Conservation (phyloP, 805 yeast species). For the Sugiyamaella boreocaroliniensis region DNA sequence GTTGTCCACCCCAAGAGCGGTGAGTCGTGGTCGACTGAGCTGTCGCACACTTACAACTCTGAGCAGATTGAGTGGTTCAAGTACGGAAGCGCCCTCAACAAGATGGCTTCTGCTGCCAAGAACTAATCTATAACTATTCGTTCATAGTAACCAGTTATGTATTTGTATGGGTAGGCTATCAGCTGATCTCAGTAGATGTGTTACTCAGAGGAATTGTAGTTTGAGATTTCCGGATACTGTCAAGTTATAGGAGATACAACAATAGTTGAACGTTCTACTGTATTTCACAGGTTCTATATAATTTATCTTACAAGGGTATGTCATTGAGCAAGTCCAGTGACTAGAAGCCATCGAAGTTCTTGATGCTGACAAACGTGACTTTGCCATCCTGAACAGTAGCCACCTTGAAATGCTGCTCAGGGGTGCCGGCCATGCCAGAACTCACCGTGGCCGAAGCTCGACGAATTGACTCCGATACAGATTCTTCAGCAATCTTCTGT, state of each 20-base stretch:
- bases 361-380: constrained; percentile 24
- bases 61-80: constrained; percentile 99
- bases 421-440: constrained; percentile 15
- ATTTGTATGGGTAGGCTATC: background rate
- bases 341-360: constrained; percentile 20
- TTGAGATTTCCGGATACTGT: background rate
- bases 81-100: constrained; percentile 98
- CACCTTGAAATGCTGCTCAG: constrained; percentile 26
- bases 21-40: constrained; percentile 77
- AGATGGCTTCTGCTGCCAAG: constrained; percentile 53
- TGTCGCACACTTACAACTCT: constrained; percentile 90
- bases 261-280: background rate
- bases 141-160: background rate
- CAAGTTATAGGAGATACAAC: too few species aligned
- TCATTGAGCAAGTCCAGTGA: too few species aligned
- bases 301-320: background rate
- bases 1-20: constrained; percentile 70
- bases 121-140: constrained; percentile 2
- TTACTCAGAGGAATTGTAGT: background rate
- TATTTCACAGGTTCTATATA: background rate
- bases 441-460: background rate
- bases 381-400: constrained; percentile 27
- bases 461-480: background rate
- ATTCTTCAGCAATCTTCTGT: background rate
- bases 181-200: background rate